Percentiles rank a stretch among this genome's conserved stretches.
phyloP scores from a whole-genome alignment of 129 eudicot species.

The Pseudognaphalium luteoalbum region DNA sequence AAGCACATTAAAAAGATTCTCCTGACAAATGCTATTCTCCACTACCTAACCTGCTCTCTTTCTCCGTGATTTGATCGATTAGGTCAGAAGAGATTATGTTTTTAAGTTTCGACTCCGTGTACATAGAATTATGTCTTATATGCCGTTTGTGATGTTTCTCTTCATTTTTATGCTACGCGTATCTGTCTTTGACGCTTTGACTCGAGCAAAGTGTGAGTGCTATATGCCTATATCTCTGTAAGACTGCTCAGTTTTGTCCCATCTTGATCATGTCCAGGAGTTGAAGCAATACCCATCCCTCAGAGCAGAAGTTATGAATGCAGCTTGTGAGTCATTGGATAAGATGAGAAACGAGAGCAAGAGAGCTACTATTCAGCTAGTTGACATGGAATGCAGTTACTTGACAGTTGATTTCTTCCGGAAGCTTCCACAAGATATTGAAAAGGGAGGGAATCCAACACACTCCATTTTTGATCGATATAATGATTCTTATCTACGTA shows the following conservation, averaged over 20 bases:
- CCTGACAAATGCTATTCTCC: neutral
- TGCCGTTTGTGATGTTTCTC: neutral
- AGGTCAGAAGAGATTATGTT: neutral
- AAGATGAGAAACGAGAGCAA: conserved; percentile 92
- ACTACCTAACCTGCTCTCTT: neutral
- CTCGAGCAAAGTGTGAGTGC: neutral
- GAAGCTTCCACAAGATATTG: conserved; percentile 96
- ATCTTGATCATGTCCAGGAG: conserved; percentile 48
- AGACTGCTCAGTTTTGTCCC: conserved; percentile 11
- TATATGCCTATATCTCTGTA: neutral
- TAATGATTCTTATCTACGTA: conserved; percentile 86
- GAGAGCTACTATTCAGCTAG: conserved; percentile 90
- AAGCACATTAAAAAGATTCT: too few species aligned
- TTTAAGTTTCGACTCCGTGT: neutral
- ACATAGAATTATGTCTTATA: neutral
- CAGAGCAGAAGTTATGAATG: conserved; percentile 75
- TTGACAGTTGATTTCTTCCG: conserved; percentile 95
- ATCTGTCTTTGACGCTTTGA: neutral
- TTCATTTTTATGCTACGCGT: neutral
- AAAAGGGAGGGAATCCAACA: conserved; percentile 98
- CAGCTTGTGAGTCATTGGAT: conserved; percentile 80
- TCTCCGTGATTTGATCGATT: neutral
- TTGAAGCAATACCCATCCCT: conserved; percentile 94
- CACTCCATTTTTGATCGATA: conserved; percentile 92
- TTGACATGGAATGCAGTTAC: conserved; percentile 92